Evolutionary conservation across 2,329 filamentous ascomycete species (phyloP), one percentile per base, ranked within the genome.

Genomic region (Ophiostoma sp.): DNA sequence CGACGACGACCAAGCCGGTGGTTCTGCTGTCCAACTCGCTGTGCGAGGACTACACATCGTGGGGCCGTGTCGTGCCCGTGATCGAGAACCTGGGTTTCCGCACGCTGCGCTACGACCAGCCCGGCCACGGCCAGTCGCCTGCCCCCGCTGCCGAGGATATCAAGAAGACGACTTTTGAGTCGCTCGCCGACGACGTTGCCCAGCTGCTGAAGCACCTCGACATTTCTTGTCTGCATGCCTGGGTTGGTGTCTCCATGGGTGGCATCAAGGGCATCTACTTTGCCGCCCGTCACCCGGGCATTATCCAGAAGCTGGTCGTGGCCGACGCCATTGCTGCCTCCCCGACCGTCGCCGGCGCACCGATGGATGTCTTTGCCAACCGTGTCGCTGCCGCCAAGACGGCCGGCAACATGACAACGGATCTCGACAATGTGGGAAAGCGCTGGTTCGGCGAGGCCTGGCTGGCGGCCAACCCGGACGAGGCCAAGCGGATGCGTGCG

Each of bases 231-330:
- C 73, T 84, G 6, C 78, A 82, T 71, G 80, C 81, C 2, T 85
- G 83, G 84, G 78, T 85, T 8, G 84, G 84, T 1, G 82, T 85
- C 0, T 85, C 83, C 12, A 84, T 85, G 82, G 84, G 84, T 28
- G 84, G 82, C 8, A 79, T 82, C 0, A 81, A 79, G 0, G 82
- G 82, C 25, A 76, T 85, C 68, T 80, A 80, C 72, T 85, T 85
- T 75, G 79, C 79, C 0, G 78, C 79, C 4, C 79, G 78, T 71
- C 82, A 83, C 73, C 83, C 83, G 4, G 80, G 79, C 45, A 66
- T 83, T 3, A 78, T 85, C 11, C 71, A 79, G 69, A 82, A 80
- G 61, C 79, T 85, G 7, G 78, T 82, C 33, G 77, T 83, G 39
- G 84, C 82, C 77, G 82, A 83, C 74, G 83, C 82, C 69, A 82